Base-by-base conservation (phyloP, 1,139 yeast genomes). In the Taphrina pruni region DNA sequence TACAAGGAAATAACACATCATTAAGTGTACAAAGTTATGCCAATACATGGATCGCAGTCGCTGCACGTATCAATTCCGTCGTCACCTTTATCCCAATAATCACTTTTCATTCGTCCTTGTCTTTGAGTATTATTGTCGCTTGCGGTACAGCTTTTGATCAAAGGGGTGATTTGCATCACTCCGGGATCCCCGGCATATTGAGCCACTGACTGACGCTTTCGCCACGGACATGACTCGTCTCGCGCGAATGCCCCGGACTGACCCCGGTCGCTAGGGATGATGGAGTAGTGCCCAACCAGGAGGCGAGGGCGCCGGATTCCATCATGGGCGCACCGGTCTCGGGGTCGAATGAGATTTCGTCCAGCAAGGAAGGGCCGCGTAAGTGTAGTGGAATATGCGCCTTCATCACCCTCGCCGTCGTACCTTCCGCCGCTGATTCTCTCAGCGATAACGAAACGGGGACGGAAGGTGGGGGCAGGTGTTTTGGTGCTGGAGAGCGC, bases 191-290 rank as follows among this genome's bases (percentile, higher is more conserved):
- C 43, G 62, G 62, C 52, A 58, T 20, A 32, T 58, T 58, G 26
- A 58, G 41, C 62, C 62, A 58, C 52, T 58, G 62, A 45, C 52
- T 45, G 52, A 58, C 62, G 26, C 61, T 55, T 38, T 64, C 67
- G 4, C 61, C 67, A 41, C 67, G 67, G 17, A 64, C 67, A 64
- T 64, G 67, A 38, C 67, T 64, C 11, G 67, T 64, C 46, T 64
- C 67, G 12, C 52, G 20, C 41, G 60, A 57, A 11, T 46, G 60
- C 17, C 46, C 52, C n/a, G 60, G 67, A 52, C 66, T 55, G 38
- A 41, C 52, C 9, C 60, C 60, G 6, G 50, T 26, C 4, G 4
- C 32, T 4, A 26, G 32, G 1, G 32, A 26, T 2, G 32, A 39
- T 20, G 66, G 60, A 1, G 60, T 43, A 20, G 45, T 32, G 39